Conservation (phyloP, 202 grass and related monocot species). For the Hordeum pubiflorum region DNA sequence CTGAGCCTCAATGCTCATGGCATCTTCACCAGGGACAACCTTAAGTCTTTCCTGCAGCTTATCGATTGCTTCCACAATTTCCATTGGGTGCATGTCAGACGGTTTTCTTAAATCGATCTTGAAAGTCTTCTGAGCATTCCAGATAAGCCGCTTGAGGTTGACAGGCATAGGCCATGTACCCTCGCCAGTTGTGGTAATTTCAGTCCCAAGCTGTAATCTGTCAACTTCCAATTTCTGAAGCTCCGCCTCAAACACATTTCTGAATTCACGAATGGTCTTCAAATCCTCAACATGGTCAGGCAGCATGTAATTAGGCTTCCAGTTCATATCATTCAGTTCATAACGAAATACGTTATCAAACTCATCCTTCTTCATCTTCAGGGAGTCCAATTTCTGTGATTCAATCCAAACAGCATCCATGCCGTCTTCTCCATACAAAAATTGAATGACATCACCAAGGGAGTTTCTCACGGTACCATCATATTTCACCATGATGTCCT, state of each 20-base stretch:
- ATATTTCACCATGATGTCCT: conserved; percentile 99
- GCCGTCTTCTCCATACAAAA: conserved; percentile 94
- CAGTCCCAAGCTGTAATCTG: conserved; percentile 70
- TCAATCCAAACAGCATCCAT: conserved; percentile 99
- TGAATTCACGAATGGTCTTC: conserved; percentile 85
- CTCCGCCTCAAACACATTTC: conserved; percentile 95
- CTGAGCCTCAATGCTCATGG: too few relatives aligned
- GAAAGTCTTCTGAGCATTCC: too few relatives aligned
- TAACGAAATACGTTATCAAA: conserved; percentile 70
- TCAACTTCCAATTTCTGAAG: conserved; percentile 88
- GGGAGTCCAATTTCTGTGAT: conserved; percentile 73
- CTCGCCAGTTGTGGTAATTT: conserved; percentile 83
- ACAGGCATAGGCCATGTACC: too few relatives aligned
- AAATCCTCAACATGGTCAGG: conserved; percentile 93
- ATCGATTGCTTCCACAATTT: too few relatives aligned
- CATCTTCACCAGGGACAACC: too few relatives aligned
- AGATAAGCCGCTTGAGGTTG: too few relatives aligned
- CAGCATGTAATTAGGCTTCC: conserved; percentile 87
- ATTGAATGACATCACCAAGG: conserved; percentile 88
- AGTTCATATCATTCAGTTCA: conserved; percentile 81
- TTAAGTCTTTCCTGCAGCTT: too few relatives aligned
- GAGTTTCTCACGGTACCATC: conserved; percentile 94
- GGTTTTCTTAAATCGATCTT: too few relatives aligned
- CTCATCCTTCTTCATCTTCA: conserved; percentile 84
- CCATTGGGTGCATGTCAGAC: too few relatives aligned